Conservation (phyloP, 495 filamentous ascomycete genomes). For the Neurospora terricola region DNA sequence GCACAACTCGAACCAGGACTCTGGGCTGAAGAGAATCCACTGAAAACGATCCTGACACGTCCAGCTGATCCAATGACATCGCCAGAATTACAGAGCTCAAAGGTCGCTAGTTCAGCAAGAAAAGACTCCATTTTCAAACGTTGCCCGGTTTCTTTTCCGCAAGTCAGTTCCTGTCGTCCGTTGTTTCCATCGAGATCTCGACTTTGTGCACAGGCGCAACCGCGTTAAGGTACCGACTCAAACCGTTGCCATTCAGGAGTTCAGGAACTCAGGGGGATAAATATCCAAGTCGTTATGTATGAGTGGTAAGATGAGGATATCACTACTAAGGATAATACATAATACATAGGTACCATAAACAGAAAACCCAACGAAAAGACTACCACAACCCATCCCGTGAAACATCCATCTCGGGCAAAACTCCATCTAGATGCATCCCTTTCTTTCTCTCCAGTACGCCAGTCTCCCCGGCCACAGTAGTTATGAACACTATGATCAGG, state of each 20-base stretch:
- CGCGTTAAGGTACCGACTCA: background rate
- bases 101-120: background rate
- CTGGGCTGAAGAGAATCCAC: background rate
- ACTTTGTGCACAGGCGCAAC: background rate
- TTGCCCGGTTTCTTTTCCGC: background rate
- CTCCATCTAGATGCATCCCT: background rate
- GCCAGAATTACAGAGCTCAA: background rate
- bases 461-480: background rate
- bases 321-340: background rate
- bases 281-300: background rate
- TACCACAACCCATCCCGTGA: background rate
- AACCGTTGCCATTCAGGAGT: background rate
- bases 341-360: background rate
- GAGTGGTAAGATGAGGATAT: background rate
- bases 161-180: background rate
- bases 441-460: background rate
- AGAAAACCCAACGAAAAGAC: background rate
- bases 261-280: background rate
- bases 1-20: background rate
- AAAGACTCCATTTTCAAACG: background rate
- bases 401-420: background rate
- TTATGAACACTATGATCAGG: background rate
- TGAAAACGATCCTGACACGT: background rate
- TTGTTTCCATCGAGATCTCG: background rate
- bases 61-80: background rate